These are phyloP conservation scores for Suillus hirtellus DNA, from an alignment of 768 basidiomycete genomes.

Conservation along the genomic window DNA sequence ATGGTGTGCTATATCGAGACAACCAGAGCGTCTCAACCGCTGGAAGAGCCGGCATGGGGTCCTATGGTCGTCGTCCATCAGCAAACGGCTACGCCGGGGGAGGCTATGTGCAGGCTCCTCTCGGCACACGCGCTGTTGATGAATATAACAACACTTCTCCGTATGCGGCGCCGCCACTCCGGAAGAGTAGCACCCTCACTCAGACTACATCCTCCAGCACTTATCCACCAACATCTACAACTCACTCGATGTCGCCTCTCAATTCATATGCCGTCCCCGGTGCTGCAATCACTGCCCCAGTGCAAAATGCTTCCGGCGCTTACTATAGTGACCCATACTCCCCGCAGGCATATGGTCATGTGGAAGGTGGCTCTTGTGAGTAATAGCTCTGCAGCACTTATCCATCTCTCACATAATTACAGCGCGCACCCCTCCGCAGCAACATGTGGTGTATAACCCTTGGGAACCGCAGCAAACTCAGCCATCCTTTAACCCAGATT, in stretches of 20 bases:
- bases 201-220: slow-evolving; percentile 39
- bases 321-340: slow-evolving; percentile 31
- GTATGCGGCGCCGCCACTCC: slow-evolving; percentile 44
- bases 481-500: slow-evolving; percentile 35
- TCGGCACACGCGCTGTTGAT: slow-evolving; percentile 71
- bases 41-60: slow-evolving; percentile 25
- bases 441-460: slow-evolving; percentile 42
- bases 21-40: slow-evolving; percentile 25
- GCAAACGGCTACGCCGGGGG: slow-evolving; percentile 41
- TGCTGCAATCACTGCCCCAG: slow-evolving; percentile 22
- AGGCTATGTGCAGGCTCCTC: slow-evolving; percentile 66
- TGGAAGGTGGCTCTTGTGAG: slow-evolving; percentile 55
- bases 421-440: slow-evolving; percentile 59
- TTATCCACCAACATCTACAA: slow-evolving; percentile 38
- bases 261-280: slow-evolving; percentile 28
- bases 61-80: slow-evolving; percentile 34
- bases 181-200: slow-evolving; percentile 40
- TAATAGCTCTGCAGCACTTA: slow-evolving; percentile 14
- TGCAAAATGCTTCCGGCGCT: slow-evolving; percentile 23
- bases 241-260: slow-evolving; percentile 13
- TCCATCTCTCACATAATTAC: slow-evolving; percentile 9
- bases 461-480: slow-evolving; percentile 20
- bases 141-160: slow-evolving; percentile 63
- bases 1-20: slow-evolving; percentile 35
- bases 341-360: slow-evolving; percentile 51